Percentiles rank a stretch among this genome's conserved stretches.
These are phyloP conservation scores for Penicillium hordei DNA, from an alignment of 2,329 filamentous ascomycete genomes.

Conservation along the genomic window DNA sequence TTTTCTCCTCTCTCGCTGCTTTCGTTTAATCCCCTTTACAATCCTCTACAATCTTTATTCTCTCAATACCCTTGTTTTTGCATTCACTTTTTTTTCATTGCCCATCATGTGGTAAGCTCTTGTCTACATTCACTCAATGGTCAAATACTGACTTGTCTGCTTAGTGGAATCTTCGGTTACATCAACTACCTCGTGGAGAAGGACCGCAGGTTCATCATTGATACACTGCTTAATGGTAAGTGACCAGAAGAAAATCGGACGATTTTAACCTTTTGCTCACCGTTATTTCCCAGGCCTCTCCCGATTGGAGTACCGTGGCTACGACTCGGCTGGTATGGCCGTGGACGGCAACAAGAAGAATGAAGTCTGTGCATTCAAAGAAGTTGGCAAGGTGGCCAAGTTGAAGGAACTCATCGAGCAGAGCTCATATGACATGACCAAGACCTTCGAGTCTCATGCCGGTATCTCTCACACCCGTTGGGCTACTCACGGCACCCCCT, in stretches of 20 bases:
- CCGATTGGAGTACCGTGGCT: constrained; percentile 96
- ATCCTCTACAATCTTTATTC: background rate
- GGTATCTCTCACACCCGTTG: constrained; percentile 98
- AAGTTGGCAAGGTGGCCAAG: constrained; percentile 98
- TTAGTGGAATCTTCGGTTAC: constrained; percentile 70
- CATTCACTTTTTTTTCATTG: constrained; percentile 4
- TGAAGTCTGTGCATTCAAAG: constrained; percentile 95
- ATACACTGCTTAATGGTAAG: constrained; percentile 90
- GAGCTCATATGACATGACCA: constrained; percentile 78
- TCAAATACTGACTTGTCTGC: constrained; percentile 15
- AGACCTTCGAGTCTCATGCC: constrained; percentile 96
- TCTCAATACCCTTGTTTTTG: constrained; percentile 1
- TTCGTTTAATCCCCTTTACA: constrained; percentile 1
- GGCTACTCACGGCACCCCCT: constrained; percentile 96
- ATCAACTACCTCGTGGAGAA: constrained; percentile 99
- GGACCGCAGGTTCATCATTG: constrained; percentile 92
- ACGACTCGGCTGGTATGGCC: constrained; percentile 94
- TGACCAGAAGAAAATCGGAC: background rate
- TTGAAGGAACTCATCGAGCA: constrained; percentile 89
- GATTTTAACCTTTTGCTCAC: constrained; percentile 2
- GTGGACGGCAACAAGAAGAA: constrained; percentile 99
- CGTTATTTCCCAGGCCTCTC: constrained; percentile 66
- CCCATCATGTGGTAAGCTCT: constrained; percentile 39
- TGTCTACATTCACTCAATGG: background rate
- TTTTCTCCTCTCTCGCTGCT: background rate